A percentile compares a stretch with the other conserved stretches of the same genome.
phyloP scores from a whole-genome alignment of 106 monocot species.

The Narthecium ossifragum region DNA sequence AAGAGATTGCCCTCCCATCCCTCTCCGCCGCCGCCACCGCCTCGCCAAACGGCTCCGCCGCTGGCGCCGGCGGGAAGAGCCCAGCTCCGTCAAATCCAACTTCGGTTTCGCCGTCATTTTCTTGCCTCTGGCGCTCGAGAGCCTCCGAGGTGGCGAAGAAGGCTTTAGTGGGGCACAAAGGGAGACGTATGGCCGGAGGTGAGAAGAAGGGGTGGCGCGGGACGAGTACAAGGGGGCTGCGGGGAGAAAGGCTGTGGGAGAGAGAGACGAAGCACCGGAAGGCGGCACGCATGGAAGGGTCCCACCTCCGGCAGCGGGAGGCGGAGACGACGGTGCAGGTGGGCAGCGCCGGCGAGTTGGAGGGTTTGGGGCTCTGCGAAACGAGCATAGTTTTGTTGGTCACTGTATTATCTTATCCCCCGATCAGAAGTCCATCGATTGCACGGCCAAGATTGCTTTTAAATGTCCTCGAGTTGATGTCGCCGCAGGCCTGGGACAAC shows the following conservation, averaged over 20 bases:
- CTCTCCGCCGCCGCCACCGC: slow-evolving; percentile 20
- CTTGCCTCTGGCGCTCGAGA: background rate
- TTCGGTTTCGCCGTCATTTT: slow-evolving; percentile 5
- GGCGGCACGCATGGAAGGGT: too few relatives aligned
- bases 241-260: background rate
- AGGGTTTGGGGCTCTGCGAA: background rate
- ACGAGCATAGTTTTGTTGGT: background rate
- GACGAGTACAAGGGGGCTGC: background rate
- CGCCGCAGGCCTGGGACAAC: too few relatives aligned
- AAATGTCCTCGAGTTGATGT: too few relatives aligned
- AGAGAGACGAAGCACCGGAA: background rate
- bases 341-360: background rate
- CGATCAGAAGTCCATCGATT: too few relatives aligned
- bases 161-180: background rate
- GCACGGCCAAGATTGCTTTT: too few relatives aligned
- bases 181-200: background rate
- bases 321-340: background rate
- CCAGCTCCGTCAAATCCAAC: background rate
- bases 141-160: slow-evolving; percentile 4
- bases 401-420: too few relatives aligned
- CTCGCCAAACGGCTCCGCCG: background rate
- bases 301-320: background rate
- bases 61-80: too few relatives aligned
- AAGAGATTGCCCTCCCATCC: slow-evolving; percentile 27
- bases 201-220: background rate